A percentile compares a stretch with the other conserved stretches of the same genome.
phyloP scores from a whole-genome alignment of 2,329 filamentous ascomycete species.

The Calonectria henricotiae region DNA sequence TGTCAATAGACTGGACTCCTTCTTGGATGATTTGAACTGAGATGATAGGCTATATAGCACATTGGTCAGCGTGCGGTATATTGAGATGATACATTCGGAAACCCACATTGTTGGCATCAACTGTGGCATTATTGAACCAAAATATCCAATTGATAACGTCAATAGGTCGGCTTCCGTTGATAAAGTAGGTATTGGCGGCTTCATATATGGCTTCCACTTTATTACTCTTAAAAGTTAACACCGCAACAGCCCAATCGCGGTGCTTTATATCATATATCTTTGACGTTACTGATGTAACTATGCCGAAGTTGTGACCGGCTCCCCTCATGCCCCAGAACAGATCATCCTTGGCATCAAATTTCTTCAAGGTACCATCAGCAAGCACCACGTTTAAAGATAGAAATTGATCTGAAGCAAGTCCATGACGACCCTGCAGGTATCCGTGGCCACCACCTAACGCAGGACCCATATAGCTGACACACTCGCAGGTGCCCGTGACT shows the following conservation, averaged over 20 bases:
- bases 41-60: conserved; percentile 58
- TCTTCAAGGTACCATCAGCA: conserved; percentile 51
- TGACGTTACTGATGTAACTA: conserved; percentile 53
- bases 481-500: conserved; percentile 51
- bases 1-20: conserved; percentile 60
- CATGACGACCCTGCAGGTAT: conserved; percentile 52
- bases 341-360: conserved; percentile 49
- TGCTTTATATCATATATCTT: conserved; percentile 54
- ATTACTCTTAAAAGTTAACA: conserved; percentile 64
- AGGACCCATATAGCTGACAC: conserved; percentile 54
- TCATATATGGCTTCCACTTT: conserved; percentile 67
- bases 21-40: conserved; percentile 64
- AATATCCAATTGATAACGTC: conserved; percentile 69
- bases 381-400: conserved; percentile 55
- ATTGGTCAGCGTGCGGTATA: conserved; percentile 1
- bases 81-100: background rate
- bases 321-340: conserved; percentile 59
- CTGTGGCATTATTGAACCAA: conserved; percentile 60
- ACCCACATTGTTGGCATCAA: conserved; percentile 62
- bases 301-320: conserved; percentile 57
- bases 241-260: conserved; percentile 53
- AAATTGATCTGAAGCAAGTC: conserved; percentile 56
- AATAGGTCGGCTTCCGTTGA: conserved; percentile 59
- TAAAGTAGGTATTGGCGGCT: conserved; percentile 63
- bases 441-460: conserved; percentile 55